Conservation (phyloP, 139 green algal genomes). For the Nannochloris sp. region DNA sequence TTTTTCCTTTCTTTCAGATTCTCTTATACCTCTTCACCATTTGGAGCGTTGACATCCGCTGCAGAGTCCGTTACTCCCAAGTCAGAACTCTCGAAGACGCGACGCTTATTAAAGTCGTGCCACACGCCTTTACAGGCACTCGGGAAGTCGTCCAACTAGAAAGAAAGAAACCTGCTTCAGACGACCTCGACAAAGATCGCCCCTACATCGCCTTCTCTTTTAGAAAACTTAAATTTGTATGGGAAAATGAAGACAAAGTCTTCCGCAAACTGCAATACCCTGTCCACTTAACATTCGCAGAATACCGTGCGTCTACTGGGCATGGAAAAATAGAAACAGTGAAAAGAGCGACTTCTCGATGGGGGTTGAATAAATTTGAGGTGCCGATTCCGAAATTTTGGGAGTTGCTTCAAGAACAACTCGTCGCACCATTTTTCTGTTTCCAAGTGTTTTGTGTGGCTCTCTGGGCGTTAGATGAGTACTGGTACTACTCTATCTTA, state of each 20-base stretch:
- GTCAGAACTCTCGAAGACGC: constrained; percentile 4
- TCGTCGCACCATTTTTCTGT: constrained; percentile 95
- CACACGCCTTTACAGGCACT: constrained; percentile 49
- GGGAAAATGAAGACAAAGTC: constrained; percentile 18
- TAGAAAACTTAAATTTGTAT: constrained; percentile 70
- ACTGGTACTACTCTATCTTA: constrained; percentile 98
- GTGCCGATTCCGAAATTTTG: constrained; percentile 71
- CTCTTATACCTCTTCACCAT: constrained; percentile 18
- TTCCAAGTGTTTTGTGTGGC: constrained; percentile 95
- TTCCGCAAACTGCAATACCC: constrained; percentile 71
- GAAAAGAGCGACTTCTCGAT: constrained; percentile 43
- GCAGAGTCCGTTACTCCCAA: constrained; percentile 4
- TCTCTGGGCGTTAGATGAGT: constrained; percentile 92
- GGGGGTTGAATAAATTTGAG: constrained; percentile 62
- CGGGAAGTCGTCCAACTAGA: constrained; percentile 58
- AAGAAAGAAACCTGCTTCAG: neutral
- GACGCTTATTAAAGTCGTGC: constrained; percentile 46
- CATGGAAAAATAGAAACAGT: constrained; percentile 35
- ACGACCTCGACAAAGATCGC: constrained; percentile 12
- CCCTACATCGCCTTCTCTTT: constrained; percentile 67
- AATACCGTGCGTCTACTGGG: constrained; percentile 36
- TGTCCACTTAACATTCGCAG: constrained; percentile 47
- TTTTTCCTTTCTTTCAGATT: constrained; percentile 1
- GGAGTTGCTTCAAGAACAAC: constrained; percentile 80
- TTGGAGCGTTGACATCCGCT: constrained; percentile 26